These are phyloP conservation scores for Pugionium cornutum DNA, from an alignment of 345 rosid genomes.

Conservation along the genomic window DNA sequence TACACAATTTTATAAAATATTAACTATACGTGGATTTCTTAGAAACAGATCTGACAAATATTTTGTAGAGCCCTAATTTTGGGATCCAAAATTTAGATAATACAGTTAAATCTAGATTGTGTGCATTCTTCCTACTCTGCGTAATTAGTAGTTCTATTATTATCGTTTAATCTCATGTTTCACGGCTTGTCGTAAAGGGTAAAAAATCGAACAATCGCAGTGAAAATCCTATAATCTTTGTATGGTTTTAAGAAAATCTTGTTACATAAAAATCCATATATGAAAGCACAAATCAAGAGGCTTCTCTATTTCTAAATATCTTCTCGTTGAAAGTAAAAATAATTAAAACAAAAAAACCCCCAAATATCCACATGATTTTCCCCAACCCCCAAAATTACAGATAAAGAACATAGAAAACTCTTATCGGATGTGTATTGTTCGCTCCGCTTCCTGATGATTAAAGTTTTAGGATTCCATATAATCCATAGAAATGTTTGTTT, in stretches of 20 bases:
- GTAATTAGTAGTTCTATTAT: too few species aligned
- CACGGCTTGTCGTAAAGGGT: too few species aligned
- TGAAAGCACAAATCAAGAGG: conserved; percentile 15
- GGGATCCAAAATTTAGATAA: too few species aligned
- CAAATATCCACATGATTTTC: conserved; percentile 25
- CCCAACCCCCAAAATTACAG: conserved; percentile 2
- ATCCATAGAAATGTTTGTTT: too few species aligned
- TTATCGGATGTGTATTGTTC: conserved; percentile 12
- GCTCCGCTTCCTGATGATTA: conserved; percentile 12
- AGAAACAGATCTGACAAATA: too few species aligned
- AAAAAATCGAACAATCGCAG: too few species aligned
- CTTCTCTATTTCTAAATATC: conserved; percentile 17
- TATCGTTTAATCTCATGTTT: too few species aligned
- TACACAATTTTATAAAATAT: too few species aligned
- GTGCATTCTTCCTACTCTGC: too few species aligned
- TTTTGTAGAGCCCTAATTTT: too few species aligned
- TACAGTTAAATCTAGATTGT: too few species aligned
- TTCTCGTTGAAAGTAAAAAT: neutral
- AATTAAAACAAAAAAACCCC: conserved; percentile 9
- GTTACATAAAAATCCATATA: conserved; percentile 19
- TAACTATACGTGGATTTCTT: too few species aligned
- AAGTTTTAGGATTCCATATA: neutral
- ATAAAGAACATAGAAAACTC: conserved; percentile 19
- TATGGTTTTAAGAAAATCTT: neutral
- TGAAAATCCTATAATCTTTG: conserved; percentile 9